Evolutionary conservation across 176 grass and related monocot species (phyloP), one percentile per base, ranked within the genome.

Genomic region (Tuctoria greenei): DNA sequence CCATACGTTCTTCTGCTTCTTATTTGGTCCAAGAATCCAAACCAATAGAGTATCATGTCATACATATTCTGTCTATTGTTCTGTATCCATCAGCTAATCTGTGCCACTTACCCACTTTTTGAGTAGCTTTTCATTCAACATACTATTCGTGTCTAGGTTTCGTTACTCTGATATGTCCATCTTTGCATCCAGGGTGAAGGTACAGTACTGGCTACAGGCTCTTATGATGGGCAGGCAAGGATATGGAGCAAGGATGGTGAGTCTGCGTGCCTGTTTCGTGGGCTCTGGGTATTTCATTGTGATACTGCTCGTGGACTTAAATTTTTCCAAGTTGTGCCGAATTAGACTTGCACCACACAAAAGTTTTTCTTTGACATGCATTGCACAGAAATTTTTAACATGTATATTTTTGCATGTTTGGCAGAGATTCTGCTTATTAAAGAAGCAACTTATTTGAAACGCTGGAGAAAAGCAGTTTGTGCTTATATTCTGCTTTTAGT

Each of bases 141-240:
- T 43, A 12, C 25, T 69, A 72, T 83, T 75, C 16, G 7, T 44
- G 28, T 77, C 23, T 79, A 52, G 26, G 12, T 74, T 66, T 37
- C 17, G 69, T 13, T 18, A 20, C 6, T 52, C 39, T 26, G 21
- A 45, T 46, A 12, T 51, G 1, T 57, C 61, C 60, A 79, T 79
- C 18, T 36, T 70, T 28, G 36, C 37, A 37, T 65, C 8, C 61
- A 93, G 93, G 90, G 77, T 56, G 95, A 98, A 84, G 95, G 95
- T 72, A 90, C 89, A 68, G 80, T 92, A 47, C 73, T 98, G 39
- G 95, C 95, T 63, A 98, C 95, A 44, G 95, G 95, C 62, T 98
- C 95, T 37, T 98, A 98, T 57, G 95, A 98, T 84, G 95, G 95
- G 8, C 95, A 98, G 64, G 95, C 95, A 61, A 88, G 95, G 82